Base-by-base conservation (phyloP, 441 rosid species). In the Cnidoscolus chayamansa region DNA sequence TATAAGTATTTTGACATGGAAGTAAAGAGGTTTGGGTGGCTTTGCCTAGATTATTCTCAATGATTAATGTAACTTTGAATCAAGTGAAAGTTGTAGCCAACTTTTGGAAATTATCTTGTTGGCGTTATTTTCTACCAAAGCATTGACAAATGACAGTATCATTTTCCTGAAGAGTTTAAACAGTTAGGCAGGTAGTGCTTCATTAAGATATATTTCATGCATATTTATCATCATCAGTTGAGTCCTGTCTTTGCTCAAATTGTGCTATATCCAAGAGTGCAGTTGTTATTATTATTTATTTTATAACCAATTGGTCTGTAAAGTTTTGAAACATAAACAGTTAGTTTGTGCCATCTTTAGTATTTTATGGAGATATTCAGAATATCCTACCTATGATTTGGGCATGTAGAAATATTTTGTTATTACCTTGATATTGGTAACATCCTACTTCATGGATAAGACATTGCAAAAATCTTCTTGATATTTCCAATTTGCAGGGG, bases 81-180 rank as follows among this genome's bases (percentile, higher is more conserved):
- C 3, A 9, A 59, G 40, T 30, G 11, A 10, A 31, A 3, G 1
- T 59, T 59, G 9, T 1, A 15, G 40, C 43, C 43, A 1, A 7
- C 48, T 61, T 67, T 66, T 32, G 32, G 10, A 56, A 67, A 35
- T 67, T 51, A 31, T 66, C 9, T 56, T 25, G 19, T 16, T 56
- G 20, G 32, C 32, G 20, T 9, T 56, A 56, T 20, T 9, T 56
- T 17, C 60, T 20, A 8, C 9, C 19, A 56, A 56, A 56, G 60
- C 12, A 37, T 43, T 43, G 19, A 9, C 67, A 43, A 20, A 17
- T 43, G 19, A 9, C 67, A 43, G 11, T 63, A 47, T 37, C 25
- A 17, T 63, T 25, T 63, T 63, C 7, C 20, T 63, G 67, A 63
- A 10, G 7, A 6, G 7, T 43, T n/a, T 30, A 63, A 63, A 62